Base-by-base conservation (phyloP, 2,329 filamentous ascomycete genomes). In the Colletotrichum aenigma region DNA sequence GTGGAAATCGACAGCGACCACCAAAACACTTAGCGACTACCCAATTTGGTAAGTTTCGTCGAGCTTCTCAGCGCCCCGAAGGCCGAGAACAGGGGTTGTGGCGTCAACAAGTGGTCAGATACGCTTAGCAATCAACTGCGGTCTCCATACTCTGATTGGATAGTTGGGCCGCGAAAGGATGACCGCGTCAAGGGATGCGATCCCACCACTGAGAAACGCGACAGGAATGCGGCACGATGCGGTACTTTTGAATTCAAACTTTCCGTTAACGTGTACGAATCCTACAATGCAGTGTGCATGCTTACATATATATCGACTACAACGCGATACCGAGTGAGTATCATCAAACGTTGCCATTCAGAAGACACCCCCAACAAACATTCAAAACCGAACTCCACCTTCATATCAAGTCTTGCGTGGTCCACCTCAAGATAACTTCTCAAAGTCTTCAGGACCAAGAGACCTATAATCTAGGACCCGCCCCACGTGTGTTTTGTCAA, bases 401-500 rank as follows among this genome's bases (percentile, higher is more conserved):
- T 4, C 34, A 36, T 36, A 36, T 6, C 34, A 16, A 36, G 34
- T 36, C 34, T 36, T 36, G 34, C 34, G 34, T 36, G 34, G 0
- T 36, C 34, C 34, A 16, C 34, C 34, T 36, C 34, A 36, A 36
- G 34, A 36, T 15, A 36, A 36, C 13, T 36, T 16, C 34, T 36
- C 34, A 7, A 36, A 36, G 13, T 36, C 34, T 36, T 36, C 34
- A 36, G 34, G 34, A 36, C 34, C 34, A 36, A 36, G 34, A 36
- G 34, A 36, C 34, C 34, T 36, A 36, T 16, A 36, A 36, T 36
- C 34, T 36, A 36, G 16, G 7, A 36, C 34, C 34, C 34, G 34
- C 34, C 34, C 34, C 34, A 36, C 34, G 10, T 89, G 86, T 0
- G 87, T 88, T 77, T 85, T 86, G 8, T 82, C 81, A 12, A 88